phyloP scores from a whole-genome alignment of 2,329 filamentous ascomycete species.

The Zopfia rhizophila region DNA sequence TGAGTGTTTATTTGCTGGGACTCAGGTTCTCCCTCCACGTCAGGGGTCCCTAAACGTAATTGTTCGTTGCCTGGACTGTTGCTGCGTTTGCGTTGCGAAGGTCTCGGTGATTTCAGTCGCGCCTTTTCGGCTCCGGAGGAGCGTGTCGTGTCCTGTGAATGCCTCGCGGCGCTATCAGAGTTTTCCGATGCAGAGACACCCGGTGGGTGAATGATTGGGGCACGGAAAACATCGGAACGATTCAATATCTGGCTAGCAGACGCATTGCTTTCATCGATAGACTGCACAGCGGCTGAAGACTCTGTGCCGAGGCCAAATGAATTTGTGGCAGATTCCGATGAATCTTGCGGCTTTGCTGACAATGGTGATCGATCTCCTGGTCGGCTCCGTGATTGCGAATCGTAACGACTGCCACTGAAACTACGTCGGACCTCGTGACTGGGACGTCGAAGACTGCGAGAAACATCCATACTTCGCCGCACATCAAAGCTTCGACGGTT shows the following conservation, averaged over 20 bases:
- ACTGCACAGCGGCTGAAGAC: slow-evolving; percentile 73
- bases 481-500: slow-evolving; percentile 52
- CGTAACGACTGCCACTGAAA: slow-evolving; percentile 67
- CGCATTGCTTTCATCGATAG: slow-evolving; percentile 73
- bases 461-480: slow-evolving; percentile 51
- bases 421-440: slow-evolving; percentile 63
- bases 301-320: slow-evolving; percentile 79
- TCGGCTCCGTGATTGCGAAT: slow-evolving; percentile 63
- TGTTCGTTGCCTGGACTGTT: slow-evolving; percentile 20
- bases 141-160: slow-evolving; percentile 52
- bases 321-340: slow-evolving; percentile 79
- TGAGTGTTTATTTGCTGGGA: slow-evolving; percentile 33
- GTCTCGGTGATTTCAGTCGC: slow-evolving; percentile 22
- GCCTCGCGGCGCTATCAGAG: slow-evolving; percentile 33
- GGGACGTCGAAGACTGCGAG: slow-evolving; percentile 63
- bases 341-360: slow-evolving; percentile 67
- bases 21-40: slow-evolving; percentile 42
- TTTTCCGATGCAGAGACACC: slow-evolving; percentile 31
- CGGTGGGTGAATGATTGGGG: slow-evolving; percentile 69
- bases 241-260: slow-evolving; percentile 92
- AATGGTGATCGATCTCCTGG: slow-evolving; percentile 60
- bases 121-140: slow-evolving; percentile 37
- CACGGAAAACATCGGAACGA: slow-evolving; percentile 88
- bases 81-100: slow-evolving; percentile 20
- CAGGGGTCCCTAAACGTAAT: slow-evolving; percentile 23